Evolutionary conservation across 1,284 basidiomycete species (phyloP).

Genomic region (Moesziomyces parantarcticus): DNA sequence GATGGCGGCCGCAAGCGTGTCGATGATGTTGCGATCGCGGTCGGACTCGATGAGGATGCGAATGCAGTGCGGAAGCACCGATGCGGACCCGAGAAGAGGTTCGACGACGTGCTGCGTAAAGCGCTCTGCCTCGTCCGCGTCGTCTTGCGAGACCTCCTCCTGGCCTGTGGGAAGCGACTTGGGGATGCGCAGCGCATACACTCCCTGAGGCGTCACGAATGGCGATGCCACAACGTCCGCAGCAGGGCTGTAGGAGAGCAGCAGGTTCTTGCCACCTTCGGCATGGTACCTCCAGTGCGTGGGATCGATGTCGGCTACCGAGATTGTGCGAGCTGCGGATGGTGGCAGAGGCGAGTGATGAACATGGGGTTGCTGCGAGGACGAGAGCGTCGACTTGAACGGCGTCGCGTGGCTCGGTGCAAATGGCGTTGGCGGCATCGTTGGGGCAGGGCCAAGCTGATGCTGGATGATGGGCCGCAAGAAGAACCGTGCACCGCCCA

Average conservation of each 20-base stretch:
- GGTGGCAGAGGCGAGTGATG: constrained; percentile 20
- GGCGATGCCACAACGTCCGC: constrained; percentile 2
- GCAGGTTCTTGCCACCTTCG: constrained; percentile 53
- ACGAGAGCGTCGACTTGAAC: constrained; percentile 50
- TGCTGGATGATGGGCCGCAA: no score
- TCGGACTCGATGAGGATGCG: constrained; percentile 12
- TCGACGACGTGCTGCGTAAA: constrained; percentile 26
- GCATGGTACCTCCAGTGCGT: constrained; percentile 44
- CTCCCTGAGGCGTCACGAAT: constrained; percentile 12
- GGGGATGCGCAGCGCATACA: constrained; percentile 31
- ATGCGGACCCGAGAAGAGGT: constrained; percentile 23
- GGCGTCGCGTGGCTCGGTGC: constrained; percentile 43
- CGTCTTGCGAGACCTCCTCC: not conserved
- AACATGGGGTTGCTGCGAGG: constrained; percentile 28
- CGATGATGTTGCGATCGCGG: constrained; percentile 22
- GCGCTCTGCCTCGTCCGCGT: constrained; percentile 21
- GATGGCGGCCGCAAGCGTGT: constrained; percentile 34
- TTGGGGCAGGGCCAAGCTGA: not conserved
- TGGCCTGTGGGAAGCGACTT: constrained; percentile 9
- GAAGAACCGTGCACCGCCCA: no score
- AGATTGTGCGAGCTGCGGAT: not conserved
- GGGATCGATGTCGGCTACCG: constrained; percentile 30
- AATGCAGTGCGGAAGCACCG: constrained; percentile 17
- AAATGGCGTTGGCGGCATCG: constrained; percentile 48
- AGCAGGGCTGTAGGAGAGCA: constrained; percentile 28